These are phyloP conservation scores for Tricholoma saponaceum DNA, from an alignment of 768 basidiomycete genomes.

Conservation along the genomic window DNA sequence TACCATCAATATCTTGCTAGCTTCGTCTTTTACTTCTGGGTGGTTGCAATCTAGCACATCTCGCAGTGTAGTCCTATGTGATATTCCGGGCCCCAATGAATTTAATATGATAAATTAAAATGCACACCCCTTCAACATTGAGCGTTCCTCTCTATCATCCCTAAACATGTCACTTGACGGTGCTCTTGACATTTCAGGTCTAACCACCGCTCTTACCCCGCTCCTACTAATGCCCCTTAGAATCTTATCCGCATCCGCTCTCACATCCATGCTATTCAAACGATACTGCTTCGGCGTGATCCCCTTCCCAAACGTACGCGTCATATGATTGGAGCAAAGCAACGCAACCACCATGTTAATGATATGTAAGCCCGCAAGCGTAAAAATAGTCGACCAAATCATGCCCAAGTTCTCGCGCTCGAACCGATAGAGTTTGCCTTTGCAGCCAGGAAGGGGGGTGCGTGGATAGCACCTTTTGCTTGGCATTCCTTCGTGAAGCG, in stretches of 20 bases:
- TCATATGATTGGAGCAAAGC: conserved; percentile 69
- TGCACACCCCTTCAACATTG: neutral
- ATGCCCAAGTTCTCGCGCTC: conserved; percentile 43
- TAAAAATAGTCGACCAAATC: conserved; percentile 51
- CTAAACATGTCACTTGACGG: neutral
- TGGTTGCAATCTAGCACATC: too few relatives aligned
- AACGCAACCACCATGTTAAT: conserved; percentile 54
- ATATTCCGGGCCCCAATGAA: too few relatives aligned
- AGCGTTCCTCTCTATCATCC: neutral
- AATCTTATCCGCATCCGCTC: conserved; percentile 33
- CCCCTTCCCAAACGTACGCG: conserved; percentile 58
- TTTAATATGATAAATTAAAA: too few relatives aligned
- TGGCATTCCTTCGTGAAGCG: conserved; percentile 55
- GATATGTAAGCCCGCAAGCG: conserved; percentile 55
- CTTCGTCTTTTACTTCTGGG: too few relatives aligned
- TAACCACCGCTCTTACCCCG: neutral
- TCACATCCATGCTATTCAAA: conserved; percentile 44
- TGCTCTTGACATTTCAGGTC: neutral
- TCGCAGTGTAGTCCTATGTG: too few relatives aligned
- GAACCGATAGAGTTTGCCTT: conserved; percentile 51
- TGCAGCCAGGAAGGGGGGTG: conserved; percentile 64
- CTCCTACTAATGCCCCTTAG: conserved; percentile 2
- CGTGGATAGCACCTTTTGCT: conserved; percentile 60
- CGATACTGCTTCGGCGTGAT: conserved; percentile 59
- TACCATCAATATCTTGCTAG: too few relatives aligned